Percentiles rank a stretch among this genome's conserved stretches.
Conservation (phyloP, 352 stramenopile species). For the Peronospora destructor region DNA sequence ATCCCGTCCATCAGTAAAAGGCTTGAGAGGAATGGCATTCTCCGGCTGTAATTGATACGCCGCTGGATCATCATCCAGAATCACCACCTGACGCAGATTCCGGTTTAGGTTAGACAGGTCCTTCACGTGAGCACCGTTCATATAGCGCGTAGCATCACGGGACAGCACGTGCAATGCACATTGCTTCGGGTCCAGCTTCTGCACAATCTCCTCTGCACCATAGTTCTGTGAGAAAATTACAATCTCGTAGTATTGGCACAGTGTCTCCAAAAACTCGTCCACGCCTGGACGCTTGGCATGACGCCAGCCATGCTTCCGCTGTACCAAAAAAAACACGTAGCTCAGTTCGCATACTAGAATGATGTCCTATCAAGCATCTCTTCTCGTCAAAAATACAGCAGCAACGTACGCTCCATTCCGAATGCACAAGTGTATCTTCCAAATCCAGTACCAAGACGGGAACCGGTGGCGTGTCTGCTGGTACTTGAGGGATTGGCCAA, state of each 20-base stretch:
- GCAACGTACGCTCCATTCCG: constrained; percentile 80
- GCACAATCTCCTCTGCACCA: constrained; percentile 71
- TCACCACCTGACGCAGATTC: constrained; percentile 71
- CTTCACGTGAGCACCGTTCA: constrained; percentile 80
- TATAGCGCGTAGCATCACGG: constrained; percentile 74
- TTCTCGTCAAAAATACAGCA: neutral
- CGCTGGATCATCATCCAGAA: constrained; percentile 75
- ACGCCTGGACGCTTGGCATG: constrained; percentile 82
- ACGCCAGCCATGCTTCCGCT: constrained; percentile 85
- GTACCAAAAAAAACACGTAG: constrained; percentile 1
- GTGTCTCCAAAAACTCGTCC: constrained; percentile 79
- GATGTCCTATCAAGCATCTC: neutral
- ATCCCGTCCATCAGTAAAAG: constrained; percentile 75
- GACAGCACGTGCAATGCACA: constrained; percentile 77
- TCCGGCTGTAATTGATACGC: constrained; percentile 81
- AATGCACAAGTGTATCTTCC: constrained; percentile 84
- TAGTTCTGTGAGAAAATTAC: constrained; percentile 85
- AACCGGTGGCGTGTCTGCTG: constrained; percentile 64
- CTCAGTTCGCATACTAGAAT: neutral
- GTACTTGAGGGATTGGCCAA: constrained; percentile 78
- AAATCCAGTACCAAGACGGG: constrained; percentile 80
- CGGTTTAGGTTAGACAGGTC: constrained; percentile 77
- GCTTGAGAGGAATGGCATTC: constrained; percentile 74
- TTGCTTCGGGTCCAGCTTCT: constrained; percentile 78
- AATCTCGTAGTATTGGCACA: constrained; percentile 86